Percentiles rank a stretch among this genome's conserved stretches.
Conservation (phyloP, 2,329 filamentous ascomycete species). For the Colletotrichum sp. region DNA sequence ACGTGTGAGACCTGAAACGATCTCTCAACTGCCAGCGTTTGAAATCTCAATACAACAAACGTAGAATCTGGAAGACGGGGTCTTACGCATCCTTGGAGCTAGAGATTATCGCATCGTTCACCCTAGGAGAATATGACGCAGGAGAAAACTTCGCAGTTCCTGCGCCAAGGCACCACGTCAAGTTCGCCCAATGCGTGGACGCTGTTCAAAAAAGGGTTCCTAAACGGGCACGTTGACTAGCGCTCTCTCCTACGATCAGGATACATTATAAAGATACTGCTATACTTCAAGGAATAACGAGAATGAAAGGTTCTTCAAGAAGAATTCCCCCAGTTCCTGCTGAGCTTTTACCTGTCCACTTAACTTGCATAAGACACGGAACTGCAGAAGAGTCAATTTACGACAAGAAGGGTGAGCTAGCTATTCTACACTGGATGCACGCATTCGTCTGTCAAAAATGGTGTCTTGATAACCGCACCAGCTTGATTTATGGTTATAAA, state of each 20-base stretch:
- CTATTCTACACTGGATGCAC: not conserved
- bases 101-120: not conserved
- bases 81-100: not conserved
- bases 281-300: fast-evolving
- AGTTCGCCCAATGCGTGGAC: not conserved
- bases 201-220: not conserved
- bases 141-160: not conserved
- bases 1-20: not conserved
- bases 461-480: not conserved
- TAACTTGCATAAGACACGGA: not conserved
- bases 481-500: too few species aligned
- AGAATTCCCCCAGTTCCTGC: not conserved
- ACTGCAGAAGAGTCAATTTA: not conserved
- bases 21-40: too few species aligned
- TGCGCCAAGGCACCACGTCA: not conserved
- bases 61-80: not conserved
- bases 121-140: not conserved
- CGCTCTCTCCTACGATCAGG: fast-evolving
- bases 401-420: not conserved
- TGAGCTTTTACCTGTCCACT: not conserved
- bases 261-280: not conserved
- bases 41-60: too few species aligned
- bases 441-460: fast-evolving
- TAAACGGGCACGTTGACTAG: not conserved
- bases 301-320: not conserved